Evolutionary conservation across 768 basidiomycete genomes (phyloP), one percentile per base, ranked within the genome.

Genomic region (Auriculariales sp.): DNA sequence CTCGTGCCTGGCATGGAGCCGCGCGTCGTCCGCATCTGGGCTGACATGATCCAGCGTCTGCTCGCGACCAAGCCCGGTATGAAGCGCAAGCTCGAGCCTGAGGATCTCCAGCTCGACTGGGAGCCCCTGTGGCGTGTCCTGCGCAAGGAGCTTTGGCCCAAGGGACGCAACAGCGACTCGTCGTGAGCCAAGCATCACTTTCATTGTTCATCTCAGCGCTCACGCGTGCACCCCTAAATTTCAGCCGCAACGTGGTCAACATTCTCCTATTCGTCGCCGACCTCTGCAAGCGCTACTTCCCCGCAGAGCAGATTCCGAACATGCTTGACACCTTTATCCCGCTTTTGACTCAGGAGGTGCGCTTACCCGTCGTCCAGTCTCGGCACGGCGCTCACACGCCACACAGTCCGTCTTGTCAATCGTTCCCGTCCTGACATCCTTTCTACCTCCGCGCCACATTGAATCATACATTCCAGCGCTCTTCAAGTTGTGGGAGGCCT

Each of bases 241-340:
- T 36, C 53, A 75, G 77, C 49, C 73, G 83, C 49, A 79, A 82
- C 61, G 63, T 82, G 52, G 70, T 78, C 54, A 87, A 84, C 59
- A 79, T 86, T 30, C 63, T 83, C 46, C 66, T 89, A 17, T 84
- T 77, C 57, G 72, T 88, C 29, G 84, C 85, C 4, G 83, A 85
- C 54, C 72, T 74, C 54, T 79, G 78, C 63, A 79, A 73, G 54
- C 68, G 73, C n/a, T 88, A 85, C 63, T 89, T 75, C 56, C 69
- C 80, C 22, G 62, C 78, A 0, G 59, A 58, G 34, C 81, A 85
- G 55, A 80, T 89, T 42, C 73, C 74, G 30, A 64, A 68, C 11
- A 90, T 90, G 82, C 70, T 90, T 4, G 64, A 71, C 46, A 74
- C 71, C 3, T 86, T 90, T 58, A 56, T 90, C 15, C 84, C 87